These are phyloP conservation scores for Gossypium trilobum DNA, from an alignment of 441 rosid species.

Conservation along the genomic window DNA sequence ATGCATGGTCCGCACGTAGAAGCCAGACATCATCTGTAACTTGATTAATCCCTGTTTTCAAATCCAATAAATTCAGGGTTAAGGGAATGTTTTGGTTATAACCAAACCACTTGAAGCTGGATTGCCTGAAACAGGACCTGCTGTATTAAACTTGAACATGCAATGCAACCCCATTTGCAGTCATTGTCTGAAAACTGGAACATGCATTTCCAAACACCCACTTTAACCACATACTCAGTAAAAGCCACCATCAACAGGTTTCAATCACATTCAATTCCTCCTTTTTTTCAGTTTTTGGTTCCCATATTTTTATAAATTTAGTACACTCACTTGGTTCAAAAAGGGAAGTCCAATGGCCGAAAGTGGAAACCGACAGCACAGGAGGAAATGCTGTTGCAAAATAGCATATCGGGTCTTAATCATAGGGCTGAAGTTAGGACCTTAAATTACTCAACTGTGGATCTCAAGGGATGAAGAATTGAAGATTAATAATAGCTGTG, in stretches of 20 bases:
- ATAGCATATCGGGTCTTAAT: neutral
- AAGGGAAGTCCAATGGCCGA: neutral
- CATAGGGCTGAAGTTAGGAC: neutral
- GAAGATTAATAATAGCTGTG: neutral
- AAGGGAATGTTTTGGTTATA: neutral
- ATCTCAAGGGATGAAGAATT: neutral
- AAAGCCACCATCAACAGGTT: neutral
- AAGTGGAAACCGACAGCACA: neutral
- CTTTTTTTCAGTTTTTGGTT: neutral
- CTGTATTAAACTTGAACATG: neutral
- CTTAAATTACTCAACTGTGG: neutral
- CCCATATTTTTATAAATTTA: neutral
- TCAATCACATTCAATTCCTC: neutral
- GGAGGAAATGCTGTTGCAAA: neutral
- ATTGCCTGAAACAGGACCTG: neutral
- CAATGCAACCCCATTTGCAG: neutral
- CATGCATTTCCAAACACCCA: neutral
- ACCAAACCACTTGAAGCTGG: neutral
- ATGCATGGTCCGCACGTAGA: conserved; percentile 15
- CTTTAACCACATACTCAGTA: neutral
- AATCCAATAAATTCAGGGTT: neutral
- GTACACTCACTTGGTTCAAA: neutral
- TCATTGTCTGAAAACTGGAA: neutral
- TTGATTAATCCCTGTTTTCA: neutral
- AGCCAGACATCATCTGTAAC: neutral